These are phyloP conservation scores for Leptosphaerulina australis DNA, from an alignment of 2,329 filamentous ascomycete species.

Conservation along the genomic window DNA sequence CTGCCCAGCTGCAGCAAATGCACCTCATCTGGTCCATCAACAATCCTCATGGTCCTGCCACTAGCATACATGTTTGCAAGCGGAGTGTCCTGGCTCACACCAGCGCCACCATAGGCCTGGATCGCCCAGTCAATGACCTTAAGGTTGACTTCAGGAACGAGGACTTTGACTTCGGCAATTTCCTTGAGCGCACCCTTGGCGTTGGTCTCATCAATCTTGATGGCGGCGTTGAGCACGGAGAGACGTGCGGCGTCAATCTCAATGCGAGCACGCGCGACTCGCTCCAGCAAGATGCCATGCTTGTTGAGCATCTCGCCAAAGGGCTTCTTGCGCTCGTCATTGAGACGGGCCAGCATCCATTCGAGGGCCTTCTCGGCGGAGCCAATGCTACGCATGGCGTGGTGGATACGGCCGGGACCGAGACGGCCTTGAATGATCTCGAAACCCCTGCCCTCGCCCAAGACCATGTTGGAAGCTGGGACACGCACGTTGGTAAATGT, in stretches of 20 bases:
- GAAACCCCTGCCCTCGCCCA: constrained; percentile 92
- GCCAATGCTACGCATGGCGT: constrained; percentile 94
- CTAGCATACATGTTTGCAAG: constrained; percentile 77
- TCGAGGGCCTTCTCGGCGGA: constrained; percentile 89
- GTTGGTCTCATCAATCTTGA: constrained; percentile 88
- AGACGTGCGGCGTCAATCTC: constrained; percentile 93
- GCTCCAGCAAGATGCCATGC: constrained; percentile 94
- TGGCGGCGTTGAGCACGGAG: constrained; percentile 89
- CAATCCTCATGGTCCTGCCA: constrained; percentile 81
- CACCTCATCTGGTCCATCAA: constrained; percentile 96
- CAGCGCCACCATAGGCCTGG: constrained; percentile 88
- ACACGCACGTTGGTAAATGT: constrained; percentile 89
- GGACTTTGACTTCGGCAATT: constrained; percentile 93
- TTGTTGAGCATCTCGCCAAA: constrained; percentile 87
- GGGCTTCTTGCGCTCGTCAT: constrained; percentile 87
- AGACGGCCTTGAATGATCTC: constrained; percentile 98
- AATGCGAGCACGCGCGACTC: constrained; percentile 88
- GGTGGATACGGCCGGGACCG: constrained; percentile 94
- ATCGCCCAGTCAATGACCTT: constrained; percentile 92
- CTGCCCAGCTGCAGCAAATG: constrained; percentile 75
- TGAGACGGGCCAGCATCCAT: constrained; percentile 92
- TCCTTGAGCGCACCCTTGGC: constrained; percentile 90
- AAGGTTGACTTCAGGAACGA: constrained; percentile 81
- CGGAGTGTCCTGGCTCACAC: constrained; percentile 93
- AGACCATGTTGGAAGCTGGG: constrained; percentile 80